Percentiles rank a stretch among this genome's conserved stretches.
Conservation (phyloP, 2,329 filamentous ascomycete genomes). For the Cyphellophora attinorum region DNA sequence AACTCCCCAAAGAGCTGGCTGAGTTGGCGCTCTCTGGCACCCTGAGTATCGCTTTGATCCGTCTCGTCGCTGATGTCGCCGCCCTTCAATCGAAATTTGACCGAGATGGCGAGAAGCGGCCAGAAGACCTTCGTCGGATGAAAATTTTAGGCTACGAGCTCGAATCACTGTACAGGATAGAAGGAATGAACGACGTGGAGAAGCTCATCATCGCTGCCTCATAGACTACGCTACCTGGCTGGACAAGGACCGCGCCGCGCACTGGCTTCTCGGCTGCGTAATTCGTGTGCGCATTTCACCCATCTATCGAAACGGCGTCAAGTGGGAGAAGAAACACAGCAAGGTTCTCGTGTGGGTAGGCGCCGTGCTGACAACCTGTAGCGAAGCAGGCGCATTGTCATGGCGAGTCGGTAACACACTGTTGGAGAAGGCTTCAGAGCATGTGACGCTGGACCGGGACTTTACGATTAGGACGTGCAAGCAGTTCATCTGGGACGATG, state of each 20-base stretch:
- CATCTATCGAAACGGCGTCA: not conserved
- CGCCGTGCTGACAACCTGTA: not conserved
- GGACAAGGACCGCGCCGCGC: not conserved
- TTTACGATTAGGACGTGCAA: not conserved
- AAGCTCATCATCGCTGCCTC: not conserved
- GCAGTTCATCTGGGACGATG: not conserved
- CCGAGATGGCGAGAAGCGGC: not conserved
- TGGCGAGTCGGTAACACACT: not conserved
- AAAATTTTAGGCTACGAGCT: constrained; percentile 1
- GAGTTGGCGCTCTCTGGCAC: not conserved
- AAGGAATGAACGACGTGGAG: not conserved
- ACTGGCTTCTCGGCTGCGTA: not conserved
- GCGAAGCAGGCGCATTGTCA: not conserved
- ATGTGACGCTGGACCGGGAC: not conserved
- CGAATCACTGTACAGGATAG: not conserved
- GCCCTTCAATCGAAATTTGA: not conserved
- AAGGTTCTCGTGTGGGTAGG: not conserved
- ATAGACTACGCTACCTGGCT: not conserved
- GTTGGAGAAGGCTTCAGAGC: not conserved
- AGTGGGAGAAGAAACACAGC: not conserved
- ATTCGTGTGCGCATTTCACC: not conserved
- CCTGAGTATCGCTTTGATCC: not conserved
- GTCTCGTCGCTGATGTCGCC: not conserved
- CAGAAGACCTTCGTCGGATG: not conserved
- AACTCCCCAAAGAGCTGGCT: not conserved